phyloP scores from a whole-genome alignment of 148 eudicot genomes.

The Persicaria tinctoria region DNA sequence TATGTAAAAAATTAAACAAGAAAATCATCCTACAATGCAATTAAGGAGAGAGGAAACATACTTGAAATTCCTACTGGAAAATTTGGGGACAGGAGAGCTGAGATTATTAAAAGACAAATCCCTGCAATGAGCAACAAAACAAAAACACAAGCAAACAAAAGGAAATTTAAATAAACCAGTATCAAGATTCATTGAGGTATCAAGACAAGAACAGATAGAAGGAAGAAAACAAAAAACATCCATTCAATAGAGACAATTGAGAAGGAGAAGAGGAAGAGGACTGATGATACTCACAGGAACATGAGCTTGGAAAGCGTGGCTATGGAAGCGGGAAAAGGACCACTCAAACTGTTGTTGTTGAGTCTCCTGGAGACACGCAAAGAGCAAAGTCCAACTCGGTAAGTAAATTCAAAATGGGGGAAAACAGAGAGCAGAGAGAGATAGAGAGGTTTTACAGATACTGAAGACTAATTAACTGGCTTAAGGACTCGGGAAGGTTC shows the following conservation, averaged over 20 bases:
- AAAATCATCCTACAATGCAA: not conserved
- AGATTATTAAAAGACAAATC: conserved; percentile 97
- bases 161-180: conserved; percentile 1
- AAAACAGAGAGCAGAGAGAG: not conserved
- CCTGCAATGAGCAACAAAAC: conserved; percentile 35
- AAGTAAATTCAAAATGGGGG: not conserved
- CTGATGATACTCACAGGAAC: conserved; percentile 73
- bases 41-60: conserved; percentile 23
- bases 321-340: conserved; percentile 60
- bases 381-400: conserved; percentile 11
- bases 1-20: not conserved
- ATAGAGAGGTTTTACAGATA: conserved; percentile 4
- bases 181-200: not conserved
- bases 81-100: conserved; percentile 79
- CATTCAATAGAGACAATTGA: not conserved
- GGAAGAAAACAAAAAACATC: conserved; percentile 22
- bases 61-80: conserved; percentile 82
- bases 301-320: conserved; percentile 71
- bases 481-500: conserved; percentile 55
- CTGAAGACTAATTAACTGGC: conserved; percentile 45
- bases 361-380: conserved; percentile 56
- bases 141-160: not conserved
- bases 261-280: conserved; percentile 13
- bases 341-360: conserved; percentile 84
- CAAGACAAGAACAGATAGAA: conserved; percentile 5